Evolutionary conservation across 169 alveolate genomes (phyloP), one percentile per base, ranked within the genome.

Genomic region (Eimeria falciformis): DNA sequence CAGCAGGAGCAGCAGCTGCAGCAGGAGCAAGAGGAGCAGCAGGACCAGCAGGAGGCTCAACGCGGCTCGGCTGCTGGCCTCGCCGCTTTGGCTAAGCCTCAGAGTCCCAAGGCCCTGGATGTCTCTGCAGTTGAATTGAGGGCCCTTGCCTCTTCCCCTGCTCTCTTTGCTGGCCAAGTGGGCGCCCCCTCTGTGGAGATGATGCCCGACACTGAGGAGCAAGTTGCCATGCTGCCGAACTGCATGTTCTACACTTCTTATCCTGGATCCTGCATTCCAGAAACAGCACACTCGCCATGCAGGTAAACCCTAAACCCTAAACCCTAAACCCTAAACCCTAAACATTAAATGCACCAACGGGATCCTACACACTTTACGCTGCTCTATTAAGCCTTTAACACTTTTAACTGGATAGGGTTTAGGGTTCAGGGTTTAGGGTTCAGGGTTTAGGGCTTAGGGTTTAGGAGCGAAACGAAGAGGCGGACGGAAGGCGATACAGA

Each of bases 191-290:
- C 71, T n/a, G 71, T 58, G 71, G 71, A 58, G 5, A 58, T 58
- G 71, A 58, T 58, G 71, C 71, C 71, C 27, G 71, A 58, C 71
- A 58, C 71, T 9, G 71, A 58, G 25, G 71, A 58, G 71, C 71
- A 58, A n/a, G 21, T 58, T 14, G 71, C 71, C 33, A 7, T 58
- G 71, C 71, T 58, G 18, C 71, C 71, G 18, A 58, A 58, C 27
- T 58, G 71, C 21, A 5, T 58, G 9, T 58, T 58, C 71, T 58
- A 58, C 71, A n/a, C 27, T 14, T 58, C 71, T n/a, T 58, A 58
- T 27, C 71, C 71, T 14, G 71, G 71, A 9, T 14, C 71, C 21
- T 58, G 71, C 71, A 58, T 58, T 58, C 71, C 71, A 5, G 71
- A 58, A n/a, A 58, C 71, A 7, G 71, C 71, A 27, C 71, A 58